A percentile compares a stretch with the other conserved stretches of the same genome.
These are phyloP conservation scores for Dothiorella sarmentorum DNA, from an alignment of 2,329 filamentous ascomycete species.

Conservation along the genomic window DNA sequence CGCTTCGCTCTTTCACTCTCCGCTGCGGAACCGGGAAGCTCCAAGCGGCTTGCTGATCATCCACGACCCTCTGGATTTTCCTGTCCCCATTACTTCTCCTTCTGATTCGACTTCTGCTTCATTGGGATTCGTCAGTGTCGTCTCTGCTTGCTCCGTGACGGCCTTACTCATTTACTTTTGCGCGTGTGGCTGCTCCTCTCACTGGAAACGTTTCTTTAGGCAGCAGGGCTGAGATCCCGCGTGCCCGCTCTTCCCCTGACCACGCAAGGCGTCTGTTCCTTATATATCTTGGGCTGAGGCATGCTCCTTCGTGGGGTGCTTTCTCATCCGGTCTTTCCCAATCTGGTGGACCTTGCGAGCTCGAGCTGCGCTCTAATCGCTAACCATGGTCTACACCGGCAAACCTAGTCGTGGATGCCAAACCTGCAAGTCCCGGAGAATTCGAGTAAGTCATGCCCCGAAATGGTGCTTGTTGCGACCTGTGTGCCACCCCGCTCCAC, in stretches of 20 bases:
- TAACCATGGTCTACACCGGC: constrained; percentile 39
- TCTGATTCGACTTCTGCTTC: background rate
- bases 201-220: background rate
- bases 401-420: constrained; percentile 58
- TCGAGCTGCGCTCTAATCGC: background rate
- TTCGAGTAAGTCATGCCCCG: constrained; percentile 57
- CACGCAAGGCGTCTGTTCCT: background rate
- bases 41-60: background rate
- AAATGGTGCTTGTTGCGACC: background rate
- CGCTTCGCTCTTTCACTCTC: background rate
- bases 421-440: constrained; percentile 69
- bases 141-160: background rate
- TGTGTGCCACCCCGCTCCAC: background rate
- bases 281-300: constrained; percentile 13
- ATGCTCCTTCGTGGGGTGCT: constrained; percentile 9
- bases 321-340: constrained; percentile 4
- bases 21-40: background rate
- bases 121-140: background rate
- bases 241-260: constrained; percentile 7
- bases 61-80: background rate
- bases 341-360: constrained; percentile 11
- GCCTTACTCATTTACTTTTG: background rate
- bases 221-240: background rate
- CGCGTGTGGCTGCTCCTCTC: background rate
- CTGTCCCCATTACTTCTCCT: background rate